Evolutionary conservation across 148 eudicot species (phyloP).

Genomic region (Spergularia marina): DNA sequence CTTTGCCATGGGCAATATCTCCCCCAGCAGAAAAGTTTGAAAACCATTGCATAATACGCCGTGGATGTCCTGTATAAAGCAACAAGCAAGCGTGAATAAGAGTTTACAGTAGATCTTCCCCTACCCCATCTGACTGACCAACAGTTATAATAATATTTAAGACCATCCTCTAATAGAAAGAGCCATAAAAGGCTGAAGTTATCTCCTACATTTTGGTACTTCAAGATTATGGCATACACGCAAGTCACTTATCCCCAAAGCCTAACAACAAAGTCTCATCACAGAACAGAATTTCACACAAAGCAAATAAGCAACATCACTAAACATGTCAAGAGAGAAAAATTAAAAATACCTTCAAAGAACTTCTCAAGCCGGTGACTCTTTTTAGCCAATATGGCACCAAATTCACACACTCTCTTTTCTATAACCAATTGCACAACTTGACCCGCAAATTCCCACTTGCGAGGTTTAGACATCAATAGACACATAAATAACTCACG

Average conservation of each 20-base stretch:
- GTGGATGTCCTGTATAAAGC: slow-evolving; percentile 69
- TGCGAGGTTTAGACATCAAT: slow-evolving; percentile 55
- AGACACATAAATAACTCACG: slow-evolving; percentile 55
- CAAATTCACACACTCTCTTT: slow-evolving; percentile 58
- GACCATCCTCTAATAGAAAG: no score
- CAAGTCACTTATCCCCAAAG: no score
- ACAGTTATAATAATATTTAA: no score
- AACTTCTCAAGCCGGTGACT: slow-evolving; percentile 65
- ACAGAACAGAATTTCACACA: neutral
- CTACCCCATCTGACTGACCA: neutral
- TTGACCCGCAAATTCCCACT: slow-evolving; percentile 53
- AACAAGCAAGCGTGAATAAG: slow-evolving; percentile 24
- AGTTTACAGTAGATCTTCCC: neutral
- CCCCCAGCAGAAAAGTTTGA: slow-evolving; percentile 57
- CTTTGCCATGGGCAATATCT: slow-evolving; percentile 62
- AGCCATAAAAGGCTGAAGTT: no score
- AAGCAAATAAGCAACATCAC: slow-evolving; percentile 1
- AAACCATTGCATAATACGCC: slow-evolving; percentile 81
- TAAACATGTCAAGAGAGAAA: slow-evolving; percentile 1
- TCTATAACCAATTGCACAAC: slow-evolving; percentile 70
- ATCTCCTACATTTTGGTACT: no score
- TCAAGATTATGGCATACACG: neutral
- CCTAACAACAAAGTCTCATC: no score
- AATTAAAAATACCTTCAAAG: slow-evolving; percentile 57
- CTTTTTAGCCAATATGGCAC: slow-evolving; percentile 62